phyloP scores from a whole-genome alignment of 2,329 filamentous ascomycete species.

The Thielaviopsis musarum region DNA sequence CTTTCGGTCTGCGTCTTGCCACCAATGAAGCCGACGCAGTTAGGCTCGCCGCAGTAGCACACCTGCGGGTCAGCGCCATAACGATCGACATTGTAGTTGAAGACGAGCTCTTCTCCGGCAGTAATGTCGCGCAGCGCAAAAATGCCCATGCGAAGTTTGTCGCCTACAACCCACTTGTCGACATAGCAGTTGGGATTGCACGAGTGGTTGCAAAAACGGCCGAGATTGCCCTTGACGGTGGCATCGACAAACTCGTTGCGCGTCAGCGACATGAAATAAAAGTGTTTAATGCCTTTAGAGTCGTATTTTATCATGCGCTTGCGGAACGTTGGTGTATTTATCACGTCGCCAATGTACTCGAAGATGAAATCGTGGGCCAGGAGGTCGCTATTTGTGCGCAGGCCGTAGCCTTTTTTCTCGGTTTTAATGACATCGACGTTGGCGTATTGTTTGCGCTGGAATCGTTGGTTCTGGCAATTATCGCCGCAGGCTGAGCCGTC shows the following conservation, averaged over 20 bases:
- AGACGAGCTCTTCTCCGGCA: constrained; percentile 86
- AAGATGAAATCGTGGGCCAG: constrained; percentile 83
- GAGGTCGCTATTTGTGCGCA: constrained; percentile 65
- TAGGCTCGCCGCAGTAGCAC: constrained; percentile 88
- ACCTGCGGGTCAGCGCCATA: constrained; percentile 94
- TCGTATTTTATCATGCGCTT: constrained; percentile 87
- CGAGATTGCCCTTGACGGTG: constrained; percentile 89
- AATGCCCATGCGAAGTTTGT: constrained; percentile 97
- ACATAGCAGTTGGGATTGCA: constrained; percentile 99
- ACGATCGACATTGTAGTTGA: constrained; percentile 98
- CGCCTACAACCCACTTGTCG: constrained; percentile 97
- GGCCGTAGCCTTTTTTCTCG: constrained; percentile 90
- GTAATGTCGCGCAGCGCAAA: constrained; percentile 76
- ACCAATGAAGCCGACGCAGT: constrained; percentile 91
- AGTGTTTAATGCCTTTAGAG: constrained; percentile 93
- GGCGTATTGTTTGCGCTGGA: constrained; percentile 79
- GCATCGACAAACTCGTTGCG: constrained; percentile 96
- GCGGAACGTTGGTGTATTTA: constrained; percentile 80
- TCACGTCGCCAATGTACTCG: constrained; percentile 97
- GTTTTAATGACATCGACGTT: constrained; percentile 91
- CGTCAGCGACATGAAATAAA: constrained; percentile 98
- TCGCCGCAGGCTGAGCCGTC: constrained; percentile 66
- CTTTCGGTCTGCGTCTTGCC: constrained; percentile 96
- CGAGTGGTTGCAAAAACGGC: constrained; percentile 96
- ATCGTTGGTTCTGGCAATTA: constrained; percentile 85